phyloP scores from a whole-genome alignment of 1,139 yeast genomes.

The Pichia norvegensis region DNA sequence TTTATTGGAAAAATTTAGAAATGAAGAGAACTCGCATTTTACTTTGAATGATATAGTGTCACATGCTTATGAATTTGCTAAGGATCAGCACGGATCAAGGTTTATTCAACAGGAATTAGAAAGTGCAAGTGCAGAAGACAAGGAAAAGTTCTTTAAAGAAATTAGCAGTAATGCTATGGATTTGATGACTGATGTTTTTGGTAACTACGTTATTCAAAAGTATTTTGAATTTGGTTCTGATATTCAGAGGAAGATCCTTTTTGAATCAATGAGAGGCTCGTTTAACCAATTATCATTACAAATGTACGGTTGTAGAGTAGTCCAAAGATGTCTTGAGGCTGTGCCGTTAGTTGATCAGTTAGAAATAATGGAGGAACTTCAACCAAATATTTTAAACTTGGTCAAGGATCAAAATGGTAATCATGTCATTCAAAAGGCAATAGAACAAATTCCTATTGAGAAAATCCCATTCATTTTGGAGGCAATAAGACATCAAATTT shows the following conservation, averaged over 20 bases:
- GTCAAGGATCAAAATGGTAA: conserved; percentile 97
- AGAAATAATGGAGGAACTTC: conserved; percentile 61
- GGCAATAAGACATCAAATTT: conserved; percentile 70
- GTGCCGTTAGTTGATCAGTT: conserved; percentile 64
- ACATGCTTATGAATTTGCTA: conserved; percentile 84
- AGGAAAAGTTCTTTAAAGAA: conserved; percentile 78
- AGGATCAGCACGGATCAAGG: conserved; percentile 95
- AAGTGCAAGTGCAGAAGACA: conserved; percentile 55
- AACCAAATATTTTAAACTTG: conserved; percentile 62
- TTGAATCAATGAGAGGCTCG: conserved; percentile 70
- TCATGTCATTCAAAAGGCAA: conserved; percentile 93
- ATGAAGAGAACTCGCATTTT: conserved; percentile 56
- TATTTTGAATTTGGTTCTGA: conserved; percentile 76
- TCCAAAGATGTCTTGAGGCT: conserved; percentile 85
- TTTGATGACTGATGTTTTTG: conserved; percentile 93
- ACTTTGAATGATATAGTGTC: conserved; percentile 71
- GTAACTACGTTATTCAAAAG: conserved; percentile 94
- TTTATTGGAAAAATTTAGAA: conserved; percentile 77
- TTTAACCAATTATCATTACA: conserved; percentile 74
- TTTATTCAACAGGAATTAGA: conserved; percentile 87
- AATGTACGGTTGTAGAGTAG: conserved; percentile 97
- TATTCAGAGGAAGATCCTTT: conserved; percentile 62
- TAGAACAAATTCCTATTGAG: conserved; percentile 75
- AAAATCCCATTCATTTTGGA: conserved; percentile 64
- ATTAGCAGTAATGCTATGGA: conserved; percentile 68